Conservation (phyloP, 2,329 filamentous ascomycete species). For the Pseudogymnoascus sp. region DNA sequence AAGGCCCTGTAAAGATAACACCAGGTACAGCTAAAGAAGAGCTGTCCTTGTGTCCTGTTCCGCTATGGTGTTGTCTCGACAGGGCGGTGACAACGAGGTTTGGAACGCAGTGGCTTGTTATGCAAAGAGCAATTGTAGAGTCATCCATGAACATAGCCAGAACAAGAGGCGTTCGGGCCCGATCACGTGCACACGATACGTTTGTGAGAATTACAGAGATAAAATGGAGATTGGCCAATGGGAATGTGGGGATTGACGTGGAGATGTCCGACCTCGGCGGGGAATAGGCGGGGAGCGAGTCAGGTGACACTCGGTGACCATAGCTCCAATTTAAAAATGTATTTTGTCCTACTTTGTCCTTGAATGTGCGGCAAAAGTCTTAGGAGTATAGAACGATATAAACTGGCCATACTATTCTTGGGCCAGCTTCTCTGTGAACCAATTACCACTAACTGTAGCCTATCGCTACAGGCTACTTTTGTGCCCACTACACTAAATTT, state of each 20-base stretch:
- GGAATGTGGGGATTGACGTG: not conserved
- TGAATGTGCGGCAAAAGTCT: not conserved
- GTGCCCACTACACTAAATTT: too few relatives aligned
- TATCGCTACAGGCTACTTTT: too few relatives aligned
- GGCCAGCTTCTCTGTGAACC: too few relatives aligned
- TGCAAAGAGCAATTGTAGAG: conserved; percentile 2
- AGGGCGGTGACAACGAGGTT: not conserved
- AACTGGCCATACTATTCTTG: too few relatives aligned
- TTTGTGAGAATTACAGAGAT: not conserved
- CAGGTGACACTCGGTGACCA: not conserved
- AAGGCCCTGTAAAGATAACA: conserved; percentile 3
- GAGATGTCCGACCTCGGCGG: conserved; percentile 7
- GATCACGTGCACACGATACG: conserved; percentile 5
- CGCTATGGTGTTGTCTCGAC: conserved; percentile 1
- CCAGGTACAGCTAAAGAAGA: conserved; percentile 4
- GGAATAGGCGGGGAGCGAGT: conserved; percentile 1
- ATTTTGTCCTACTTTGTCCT: not conserved
- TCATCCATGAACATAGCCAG: conserved; percentile 8
- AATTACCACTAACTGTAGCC: too few relatives aligned
- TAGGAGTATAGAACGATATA: too few relatives aligned
- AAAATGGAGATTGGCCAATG: conserved; percentile 2
- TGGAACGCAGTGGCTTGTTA: conserved; percentile 2
- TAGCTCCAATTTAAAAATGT: not conserved
- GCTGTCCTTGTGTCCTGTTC: conserved; percentile 5
- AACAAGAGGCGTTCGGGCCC: not conserved